Percentiles rank a stretch among this genome's conserved stretches.
Conservation (phyloP, 2,329 filamentous ascomycete species). For the Hirsutella rhossiliensis region DNA sequence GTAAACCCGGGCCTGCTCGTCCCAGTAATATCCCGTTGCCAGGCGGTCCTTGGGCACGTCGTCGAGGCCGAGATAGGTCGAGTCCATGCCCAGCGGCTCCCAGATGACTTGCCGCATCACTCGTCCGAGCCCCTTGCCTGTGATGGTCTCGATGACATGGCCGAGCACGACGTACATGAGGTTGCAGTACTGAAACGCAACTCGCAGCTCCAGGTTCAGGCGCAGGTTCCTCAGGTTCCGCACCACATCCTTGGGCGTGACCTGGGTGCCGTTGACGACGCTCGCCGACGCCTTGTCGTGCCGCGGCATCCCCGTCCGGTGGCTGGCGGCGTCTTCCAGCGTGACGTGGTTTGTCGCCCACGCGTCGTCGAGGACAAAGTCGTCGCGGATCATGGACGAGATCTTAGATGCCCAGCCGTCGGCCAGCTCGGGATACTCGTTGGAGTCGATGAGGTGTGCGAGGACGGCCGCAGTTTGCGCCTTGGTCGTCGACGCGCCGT, state of each 20-base stretch:
- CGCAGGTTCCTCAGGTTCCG: conserved; percentile 32
- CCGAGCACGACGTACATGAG: conserved; percentile 33
- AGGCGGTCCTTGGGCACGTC: conserved; percentile 16
- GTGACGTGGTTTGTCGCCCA: conserved; percentile 35
- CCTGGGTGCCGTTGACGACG: conserved; percentile 17
- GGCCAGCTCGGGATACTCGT: conserved; percentile 13
- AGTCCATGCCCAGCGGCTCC: conserved; percentile 32
- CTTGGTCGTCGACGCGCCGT: conserved; percentile 44
- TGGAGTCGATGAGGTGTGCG: conserved; percentile 35
- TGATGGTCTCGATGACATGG: conserved; percentile 30
- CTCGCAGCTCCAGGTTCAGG: conserved; percentile 29
- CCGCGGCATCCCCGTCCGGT: conserved; percentile 35
- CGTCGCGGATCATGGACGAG: conserved; percentile 31
- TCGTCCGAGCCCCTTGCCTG: conserved; percentile 21
- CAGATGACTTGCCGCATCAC: conserved; percentile 31
- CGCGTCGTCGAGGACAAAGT: conserved; percentile 35
- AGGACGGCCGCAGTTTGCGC: conserved; percentile 38
- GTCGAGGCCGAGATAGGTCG: conserved; percentile 22
- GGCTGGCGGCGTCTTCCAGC: conserved; percentile 39
- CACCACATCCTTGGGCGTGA: conserved; percentile 9
- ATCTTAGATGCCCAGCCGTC: conserved; percentile 35
- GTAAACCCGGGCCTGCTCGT: conserved; percentile 13
- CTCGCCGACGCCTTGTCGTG: conserved; percentile 22
- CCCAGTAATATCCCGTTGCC: conserved; percentile 30
- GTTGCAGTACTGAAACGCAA: conserved; percentile 36